Evolutionary conservation across 768 basidiomycete species (phyloP).

Genomic region (Mycena polygramma): DNA sequence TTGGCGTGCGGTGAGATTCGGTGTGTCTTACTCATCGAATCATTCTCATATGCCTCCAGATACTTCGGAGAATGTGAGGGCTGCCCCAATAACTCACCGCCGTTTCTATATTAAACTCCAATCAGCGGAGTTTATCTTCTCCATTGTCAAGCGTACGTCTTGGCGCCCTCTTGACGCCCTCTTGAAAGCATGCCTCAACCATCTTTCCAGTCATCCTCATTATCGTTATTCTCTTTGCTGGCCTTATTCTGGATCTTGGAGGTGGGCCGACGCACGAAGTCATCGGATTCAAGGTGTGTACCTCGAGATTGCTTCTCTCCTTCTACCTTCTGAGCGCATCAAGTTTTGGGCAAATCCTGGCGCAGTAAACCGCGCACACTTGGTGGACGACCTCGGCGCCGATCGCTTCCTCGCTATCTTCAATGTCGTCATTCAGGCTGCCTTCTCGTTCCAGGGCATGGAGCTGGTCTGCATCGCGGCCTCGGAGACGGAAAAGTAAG

Average conservation of each 20-base stretch:
- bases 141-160: slow-evolving; percentile 71
- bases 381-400: slow-evolving; percentile 57
- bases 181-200: background rate
- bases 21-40: background rate
- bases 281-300: slow-evolving; percentile 74
- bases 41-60: slow-evolving; percentile 42
- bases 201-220: slow-evolving; percentile 64
- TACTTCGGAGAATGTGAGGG: slow-evolving; percentile 75
- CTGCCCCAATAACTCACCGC: background rate
- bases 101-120: background rate
- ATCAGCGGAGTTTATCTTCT: slow-evolving; percentile 75
- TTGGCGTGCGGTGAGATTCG: slow-evolving; percentile 69
- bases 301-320: slow-evolving; percentile 36
- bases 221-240: slow-evolving; percentile 68
- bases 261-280: slow-evolving; percentile 78
- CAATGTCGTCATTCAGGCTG: slow-evolving; percentile 63
- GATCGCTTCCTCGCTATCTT: slow-evolving; percentile 63
- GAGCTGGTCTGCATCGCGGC: slow-evolving; percentile 79
- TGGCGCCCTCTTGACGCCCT: background rate
- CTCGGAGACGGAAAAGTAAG: slow-evolving; percentile 69
- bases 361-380: slow-evolving; percentile 58
- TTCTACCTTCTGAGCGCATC: background rate
- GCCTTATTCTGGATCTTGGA: slow-evolving; percentile 82
- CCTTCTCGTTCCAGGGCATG: slow-evolving; percentile 85
- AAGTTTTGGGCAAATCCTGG: slow-evolving; percentile 85